Conservation (phyloP, 805 yeast genomes). For the Starmerella riodocensis region DNA sequence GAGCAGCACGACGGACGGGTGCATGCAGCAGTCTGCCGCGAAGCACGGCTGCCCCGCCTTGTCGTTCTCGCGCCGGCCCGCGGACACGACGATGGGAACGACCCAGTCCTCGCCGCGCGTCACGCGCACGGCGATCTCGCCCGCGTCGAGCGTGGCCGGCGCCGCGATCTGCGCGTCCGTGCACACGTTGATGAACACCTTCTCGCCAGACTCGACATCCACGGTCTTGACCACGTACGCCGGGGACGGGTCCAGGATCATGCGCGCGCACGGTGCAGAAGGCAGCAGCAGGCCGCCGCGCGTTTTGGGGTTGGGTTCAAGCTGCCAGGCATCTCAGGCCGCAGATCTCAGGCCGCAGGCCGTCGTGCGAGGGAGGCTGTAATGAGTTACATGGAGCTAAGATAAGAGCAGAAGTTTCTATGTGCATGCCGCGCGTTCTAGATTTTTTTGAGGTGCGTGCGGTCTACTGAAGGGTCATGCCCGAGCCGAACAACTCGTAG, state of each 20-base stretch:
- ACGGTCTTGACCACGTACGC: constrained; percentile 45
- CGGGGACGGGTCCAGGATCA: constrained; percentile 40
- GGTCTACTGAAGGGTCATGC: background rate
- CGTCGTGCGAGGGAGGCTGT: no score
- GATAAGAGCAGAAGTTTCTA: no score
- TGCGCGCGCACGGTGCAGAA: no score
- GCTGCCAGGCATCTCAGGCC: no score
- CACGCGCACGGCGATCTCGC: constrained; percentile 41
- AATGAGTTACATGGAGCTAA: no score
- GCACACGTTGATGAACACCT: constrained; percentile 70
- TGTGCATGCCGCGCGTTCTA: no score
- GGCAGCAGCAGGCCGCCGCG: no score
- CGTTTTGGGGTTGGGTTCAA: no score
- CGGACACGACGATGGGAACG: constrained; percentile 64
- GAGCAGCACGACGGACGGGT: constrained; percentile 50
- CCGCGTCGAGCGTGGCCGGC: constrained; percentile 33
- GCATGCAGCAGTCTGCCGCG: constrained; percentile 71
- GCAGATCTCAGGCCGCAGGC: no score
- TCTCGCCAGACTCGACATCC: constrained; percentile 33
- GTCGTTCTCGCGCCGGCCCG: constrained; percentile 42
- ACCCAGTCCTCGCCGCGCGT: constrained; percentile 70
- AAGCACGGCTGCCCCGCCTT: constrained; percentile 49
- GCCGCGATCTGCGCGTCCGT: constrained; percentile 50
- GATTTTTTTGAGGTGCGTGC: no score
- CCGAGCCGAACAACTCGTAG: constrained; percentile 20